Percentiles rank a stretch among this genome's conserved stretches.
Evolutionary conservation across 176 grass and related monocot genomes (phyloP).

Genomic region (Cenchrus purpureus): DNA sequence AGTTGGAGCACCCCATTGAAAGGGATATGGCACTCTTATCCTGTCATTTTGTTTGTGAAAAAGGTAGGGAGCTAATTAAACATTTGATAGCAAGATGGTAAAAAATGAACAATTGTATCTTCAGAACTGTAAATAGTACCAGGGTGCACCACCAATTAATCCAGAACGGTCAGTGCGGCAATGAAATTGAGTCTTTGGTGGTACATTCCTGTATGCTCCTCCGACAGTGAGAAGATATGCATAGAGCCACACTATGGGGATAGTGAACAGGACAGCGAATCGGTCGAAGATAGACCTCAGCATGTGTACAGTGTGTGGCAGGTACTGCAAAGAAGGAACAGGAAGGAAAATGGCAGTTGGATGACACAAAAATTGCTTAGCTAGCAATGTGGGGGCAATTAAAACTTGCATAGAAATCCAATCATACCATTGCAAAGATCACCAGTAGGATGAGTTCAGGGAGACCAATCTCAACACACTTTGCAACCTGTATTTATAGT

Average conservation of each 20-base stretch:
- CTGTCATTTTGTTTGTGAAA: slow-evolving; percentile 51
- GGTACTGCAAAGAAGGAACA: slow-evolving; percentile 60
- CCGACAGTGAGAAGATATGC: slow-evolving; percentile 97
- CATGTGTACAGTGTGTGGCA: slow-evolving; percentile 67
- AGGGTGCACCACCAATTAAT: slow-evolving; percentile 83
- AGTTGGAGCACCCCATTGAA: slow-evolving; percentile 94
- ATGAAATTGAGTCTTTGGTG: slow-evolving; percentile 95
- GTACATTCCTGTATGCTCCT: slow-evolving; percentile 82
- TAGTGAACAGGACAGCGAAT: slow-evolving; percentile 92
- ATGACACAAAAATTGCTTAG: neutral
- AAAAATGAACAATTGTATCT: neutral
- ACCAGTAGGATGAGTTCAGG: slow-evolving; percentile 88
- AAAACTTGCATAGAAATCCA: slow-evolving; percentile 13
- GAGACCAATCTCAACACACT: slow-evolving; percentile 96
- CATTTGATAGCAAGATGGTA: neutral
- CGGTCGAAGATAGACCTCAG: slow-evolving; percentile 73
- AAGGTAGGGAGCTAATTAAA: slow-evolving; percentile 2
- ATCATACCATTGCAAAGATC: slow-evolving; percentile 80
- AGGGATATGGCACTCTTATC: slow-evolving; percentile 99
- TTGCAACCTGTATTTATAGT: slow-evolving; percentile 74
- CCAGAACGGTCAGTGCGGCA: slow-evolving; percentile 94
- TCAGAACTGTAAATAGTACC: slow-evolving; percentile 48
- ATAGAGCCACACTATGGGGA: slow-evolving; percentile 95
- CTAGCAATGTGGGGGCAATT: neutral
- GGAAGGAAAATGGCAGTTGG: neutral